Evolutionary conservation across 148 eudicot genomes (phyloP), one percentile per base, ranked within the genome.

Genomic region (Drosera capensis): DNA sequence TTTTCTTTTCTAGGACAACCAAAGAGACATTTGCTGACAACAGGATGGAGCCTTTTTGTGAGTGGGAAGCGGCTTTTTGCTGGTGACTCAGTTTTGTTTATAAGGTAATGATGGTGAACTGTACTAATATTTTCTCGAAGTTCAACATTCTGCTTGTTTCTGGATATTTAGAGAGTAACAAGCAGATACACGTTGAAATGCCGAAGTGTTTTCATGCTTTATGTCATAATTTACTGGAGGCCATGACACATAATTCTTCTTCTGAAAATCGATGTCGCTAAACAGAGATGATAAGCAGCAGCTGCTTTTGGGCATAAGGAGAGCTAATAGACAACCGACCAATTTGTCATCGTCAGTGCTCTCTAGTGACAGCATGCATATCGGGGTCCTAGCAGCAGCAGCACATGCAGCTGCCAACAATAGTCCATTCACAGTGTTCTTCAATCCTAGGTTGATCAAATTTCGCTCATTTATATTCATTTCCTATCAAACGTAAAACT

Each of bases 361-460:
- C 61, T 90, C 97, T n/a, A 90, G 87, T 52, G 95, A 90, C 57
- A 90, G 97, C 51, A 90, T 90, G 97, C 95, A 90, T 55, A 90
- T 90, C 8, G 97, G 97, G 18, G 64, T 90, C 31, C 68, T 90
- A 55, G 97, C 97, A 12, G 97, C 97, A n/a, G 97, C 95, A 20
- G 95, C 97, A 43, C 97, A 90, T 73, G 97, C 97, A 25, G 82
- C 93, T 58, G 82, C 95, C 18, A 90, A 80, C 59, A 84, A 80
- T 55, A 90, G 95, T 68, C 97, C 87, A 18, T 90, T 90, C 62
- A 84, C 93, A 14, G 75, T 90, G 43, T 90, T 90, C 40, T 84
- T 68, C 41, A 90, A 90, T 60, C 97, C 94, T 83, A 14, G 22
- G 30, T 8, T n/a, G 19, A 3, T 40, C 16, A 28, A 28, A 18